Evolutionary conservation across 306 rosid species (phyloP), one percentile per base, ranked within the genome.

Genomic region (Casuarina glauca): DNA sequence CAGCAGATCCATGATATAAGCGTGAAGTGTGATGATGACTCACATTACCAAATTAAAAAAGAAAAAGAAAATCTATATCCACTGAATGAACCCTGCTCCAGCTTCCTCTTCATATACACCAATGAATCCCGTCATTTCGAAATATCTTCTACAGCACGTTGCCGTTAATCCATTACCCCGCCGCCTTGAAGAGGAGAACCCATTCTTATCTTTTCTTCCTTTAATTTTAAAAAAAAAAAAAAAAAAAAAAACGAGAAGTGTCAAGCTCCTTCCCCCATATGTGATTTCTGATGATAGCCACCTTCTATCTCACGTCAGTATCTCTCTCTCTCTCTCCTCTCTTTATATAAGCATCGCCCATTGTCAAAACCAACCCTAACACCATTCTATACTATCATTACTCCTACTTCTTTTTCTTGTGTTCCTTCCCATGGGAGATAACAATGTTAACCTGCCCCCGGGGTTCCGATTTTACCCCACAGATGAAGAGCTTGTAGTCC

Each of bases 401-500:
- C 12, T 67, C 1, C 62, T 2, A 49, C n/a, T 15, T 6, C 48
- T 11, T 13, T 3, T 6, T 53, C 19, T 43, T 79, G 49, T 64
- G 51, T 74, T 81, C 10, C 35, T 80, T 45, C 54, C 51, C 19
- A 88, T 89, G 91, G 96, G 82, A 76, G 90, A 91, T 72, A 76
- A 76, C 74, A 85, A 82, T 79, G 88, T 91, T 54, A 90, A 90
- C 82, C 88, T 95, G 45, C 99, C 97, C 17, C 99, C 99, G 0
- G 99, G 99, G 6, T 95, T 95, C 75, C 90, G 91, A 19, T 95
- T 95, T 70, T 87, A 77, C 67, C 99, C 99, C 0, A 89, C 97
- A 0, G 99, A 95, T 64, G 99, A 95, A 90, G 99, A 95, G 66
- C 97, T 95, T 39, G 87, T 95, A 0, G 97, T 91, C 49, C 97